A percentile compares a stretch with the other conserved stretches of the same genome.
phyloP scores from a whole-genome alignment of 768 basidiomycete genomes.

The Suillus alpinus region DNA sequence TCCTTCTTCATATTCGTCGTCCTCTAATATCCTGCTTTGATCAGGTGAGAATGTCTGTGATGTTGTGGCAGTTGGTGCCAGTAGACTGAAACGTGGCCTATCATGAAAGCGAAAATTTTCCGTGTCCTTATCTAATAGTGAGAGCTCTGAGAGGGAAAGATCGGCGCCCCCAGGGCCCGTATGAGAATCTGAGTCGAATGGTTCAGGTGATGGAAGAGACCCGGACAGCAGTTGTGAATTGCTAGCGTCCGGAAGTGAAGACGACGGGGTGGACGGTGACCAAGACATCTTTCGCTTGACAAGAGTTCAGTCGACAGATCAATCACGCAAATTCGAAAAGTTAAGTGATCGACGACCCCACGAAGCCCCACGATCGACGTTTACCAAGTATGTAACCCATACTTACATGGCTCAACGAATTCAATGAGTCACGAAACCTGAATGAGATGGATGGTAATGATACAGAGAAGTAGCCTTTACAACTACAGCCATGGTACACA shows the following conservation, averaged over 20 bases:
- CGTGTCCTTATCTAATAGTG: constrained; percentile 34
- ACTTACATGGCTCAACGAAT: too few species aligned
- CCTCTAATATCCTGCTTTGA: constrained; percentile 24
- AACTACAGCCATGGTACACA: neutral
- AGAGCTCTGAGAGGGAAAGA: constrained; percentile 58
- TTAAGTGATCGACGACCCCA: neutral
- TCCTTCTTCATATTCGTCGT: constrained; percentile 19
- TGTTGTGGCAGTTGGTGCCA: constrained; percentile 25
- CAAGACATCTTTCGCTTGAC: constrained; percentile 20
- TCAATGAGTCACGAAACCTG: neutral
- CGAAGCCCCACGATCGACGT: neutral
- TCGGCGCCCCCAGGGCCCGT: constrained; percentile 47
- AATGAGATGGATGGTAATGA: neutral
- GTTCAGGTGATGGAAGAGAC: constrained; percentile 36
- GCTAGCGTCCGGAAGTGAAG: constrained; percentile 22
- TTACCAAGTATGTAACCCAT: too few species aligned
- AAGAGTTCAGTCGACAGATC: neutral
- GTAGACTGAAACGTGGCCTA: constrained; percentile 31
- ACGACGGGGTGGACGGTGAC: constrained; percentile 30
- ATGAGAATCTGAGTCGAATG: constrained; percentile 29
- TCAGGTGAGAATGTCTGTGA: constrained; percentile 15
- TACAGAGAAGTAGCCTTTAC: neutral
- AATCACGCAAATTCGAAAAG: too few species aligned
- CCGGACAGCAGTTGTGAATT: constrained; percentile 48
- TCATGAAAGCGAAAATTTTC: constrained; percentile 16